These are phyloP conservation scores for Hortaea sp. DNA, from an alignment of 2,329 filamentous ascomycete species.

Conservation along the genomic window DNA sequence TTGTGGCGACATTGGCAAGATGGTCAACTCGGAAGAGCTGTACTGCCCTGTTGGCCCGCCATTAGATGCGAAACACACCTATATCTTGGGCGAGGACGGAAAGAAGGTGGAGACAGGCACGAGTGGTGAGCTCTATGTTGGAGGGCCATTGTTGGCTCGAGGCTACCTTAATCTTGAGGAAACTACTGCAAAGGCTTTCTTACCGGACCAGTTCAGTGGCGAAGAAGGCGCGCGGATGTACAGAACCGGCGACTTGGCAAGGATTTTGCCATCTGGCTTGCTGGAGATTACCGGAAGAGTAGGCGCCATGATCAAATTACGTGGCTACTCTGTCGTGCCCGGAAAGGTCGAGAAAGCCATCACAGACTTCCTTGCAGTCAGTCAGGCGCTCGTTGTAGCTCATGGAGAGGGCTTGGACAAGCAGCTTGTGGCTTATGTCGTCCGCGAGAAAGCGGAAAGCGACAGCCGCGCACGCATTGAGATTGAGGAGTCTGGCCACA, in stretches of 20 bases:
- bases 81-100: constrained; percentile 61
- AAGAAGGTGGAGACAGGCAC: constrained; percentile 52
- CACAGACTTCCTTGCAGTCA: constrained; percentile 57
- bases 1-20: constrained; percentile 62
- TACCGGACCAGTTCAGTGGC: constrained; percentile 52
- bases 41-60: constrained; percentile 68
- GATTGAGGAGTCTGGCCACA: constrained; percentile 62
- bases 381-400: constrained; percentile 61
- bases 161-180: constrained; percentile 75
- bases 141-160: constrained; percentile 61
- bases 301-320: constrained; percentile 71
- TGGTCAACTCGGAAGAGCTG: constrained; percentile 49
- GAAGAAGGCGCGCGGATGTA: constrained; percentile 57
- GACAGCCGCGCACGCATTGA: constrained; percentile 51
- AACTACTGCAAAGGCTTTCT: constrained; percentile 63
- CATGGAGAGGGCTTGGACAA: constrained; percentile 66
- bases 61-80: constrained; percentile 56
- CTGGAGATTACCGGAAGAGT: constrained; percentile 69
- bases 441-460: constrained; percentile 52
- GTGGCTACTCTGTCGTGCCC: constrained; percentile 68
- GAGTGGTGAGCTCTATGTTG: constrained; percentile 65
- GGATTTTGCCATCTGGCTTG: constrained; percentile 55
- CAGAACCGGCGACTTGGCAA: constrained; percentile 61
- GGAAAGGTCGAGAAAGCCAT: constrained; percentile 68
- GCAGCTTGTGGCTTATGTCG: constrained; percentile 68